Conservation (phyloP, 164 flowering plant genomes). For the Warburgia ugandensis region DNA sequence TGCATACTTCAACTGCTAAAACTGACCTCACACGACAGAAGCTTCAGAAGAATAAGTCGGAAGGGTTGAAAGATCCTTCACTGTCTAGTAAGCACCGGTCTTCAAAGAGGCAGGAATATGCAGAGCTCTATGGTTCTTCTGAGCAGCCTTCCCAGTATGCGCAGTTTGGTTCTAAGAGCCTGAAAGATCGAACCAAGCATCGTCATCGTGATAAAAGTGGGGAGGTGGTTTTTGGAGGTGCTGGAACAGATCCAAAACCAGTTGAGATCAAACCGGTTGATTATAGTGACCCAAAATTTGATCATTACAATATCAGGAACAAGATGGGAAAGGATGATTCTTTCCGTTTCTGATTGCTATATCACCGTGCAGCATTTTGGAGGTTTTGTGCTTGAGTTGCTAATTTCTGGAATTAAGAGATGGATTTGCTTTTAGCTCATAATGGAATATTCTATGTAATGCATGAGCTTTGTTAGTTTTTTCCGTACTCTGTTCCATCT, state of each 20-base stretch:
- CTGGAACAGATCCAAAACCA: slow-evolving; percentile 42
- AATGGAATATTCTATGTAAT: too few relatives aligned
- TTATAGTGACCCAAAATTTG: slow-evolving; percentile 52
- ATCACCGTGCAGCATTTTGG: background rate
- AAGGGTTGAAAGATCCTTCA: slow-evolving; percentile 56
- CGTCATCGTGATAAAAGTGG: slow-evolving; percentile 60
- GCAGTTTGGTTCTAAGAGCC: slow-evolving; percentile 46
- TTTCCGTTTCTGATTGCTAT: slow-evolving; percentile 32
- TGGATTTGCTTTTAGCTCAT: too few relatives aligned
- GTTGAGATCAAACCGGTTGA: slow-evolving; percentile 49
- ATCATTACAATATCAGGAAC: slow-evolving; percentile 57
- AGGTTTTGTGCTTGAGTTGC: background rate
- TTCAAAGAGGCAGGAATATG: slow-evolving; percentile 65
- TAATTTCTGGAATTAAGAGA: too few relatives aligned
- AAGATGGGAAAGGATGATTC: slow-evolving; percentile 39
- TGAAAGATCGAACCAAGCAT: slow-evolving; percentile 70
- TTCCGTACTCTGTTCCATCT: too few relatives aligned
- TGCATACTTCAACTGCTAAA: too few relatives aligned
- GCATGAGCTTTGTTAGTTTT: too few relatives aligned
- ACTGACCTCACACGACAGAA: slow-evolving; percentile 46
- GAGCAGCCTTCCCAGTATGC: slow-evolving; percentile 44
- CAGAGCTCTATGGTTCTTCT: slow-evolving; percentile 57
- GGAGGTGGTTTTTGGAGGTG: slow-evolving; percentile 37
- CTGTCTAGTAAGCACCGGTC: slow-evolving; percentile 56
- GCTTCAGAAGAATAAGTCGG: slow-evolving; percentile 54